Base-by-base conservation (phyloP, 2,329 filamentous ascomycete genomes). In the Tolypocladium tropicale region DNA sequence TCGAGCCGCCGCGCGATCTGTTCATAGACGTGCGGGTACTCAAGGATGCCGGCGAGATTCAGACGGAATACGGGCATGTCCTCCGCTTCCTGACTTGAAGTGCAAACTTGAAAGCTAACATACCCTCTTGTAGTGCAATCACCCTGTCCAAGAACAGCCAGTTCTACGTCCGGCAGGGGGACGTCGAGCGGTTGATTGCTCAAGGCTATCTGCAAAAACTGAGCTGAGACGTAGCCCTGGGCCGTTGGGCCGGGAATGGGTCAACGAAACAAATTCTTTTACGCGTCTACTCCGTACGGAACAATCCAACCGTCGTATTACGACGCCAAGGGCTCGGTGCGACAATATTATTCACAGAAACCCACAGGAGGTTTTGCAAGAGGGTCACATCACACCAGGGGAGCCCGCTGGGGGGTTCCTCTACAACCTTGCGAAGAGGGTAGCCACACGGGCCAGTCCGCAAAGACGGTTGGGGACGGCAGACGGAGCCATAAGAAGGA, bases 71-170 rank as follows among this genome's bases (percentile, higher is more conserved):
- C 68, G 94, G 94, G 88, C 95, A 79, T 72, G 86, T 76, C 11
- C 23, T 41, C 23, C 21, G 36, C 34, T 53, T n/a, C 53, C 33
- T 14, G 21, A n/a, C 7, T 11, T 18, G 7, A 18, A 33, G 4
- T 1, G n/a, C 12, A n/a, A 7, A 3, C 18, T 11, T 18, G 32
- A 25, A 16, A 36, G 53, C 64, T 69, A 41, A 68, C 58, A n/a
- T 11, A 32, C 30, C 14, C 12, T 41, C 25, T 33, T 68, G 61
- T 63, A 96, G 91, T 18, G 89, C 92, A 14, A 96, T 99, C 65
- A 97, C 89, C 58, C 80, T 99, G 75, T 96, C 91, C 39, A 97
- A 95, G 73, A 97, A 99, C 72, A 96, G 92, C 67, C 94, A 99
- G 69, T 95, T 99, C 68, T 97, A 95, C 67, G 94, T 99, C 41